phyloP scores from a whole-genome alignment of 2,329 filamentous ascomycete genomes.

The Xylariaceae sp. region DNA sequence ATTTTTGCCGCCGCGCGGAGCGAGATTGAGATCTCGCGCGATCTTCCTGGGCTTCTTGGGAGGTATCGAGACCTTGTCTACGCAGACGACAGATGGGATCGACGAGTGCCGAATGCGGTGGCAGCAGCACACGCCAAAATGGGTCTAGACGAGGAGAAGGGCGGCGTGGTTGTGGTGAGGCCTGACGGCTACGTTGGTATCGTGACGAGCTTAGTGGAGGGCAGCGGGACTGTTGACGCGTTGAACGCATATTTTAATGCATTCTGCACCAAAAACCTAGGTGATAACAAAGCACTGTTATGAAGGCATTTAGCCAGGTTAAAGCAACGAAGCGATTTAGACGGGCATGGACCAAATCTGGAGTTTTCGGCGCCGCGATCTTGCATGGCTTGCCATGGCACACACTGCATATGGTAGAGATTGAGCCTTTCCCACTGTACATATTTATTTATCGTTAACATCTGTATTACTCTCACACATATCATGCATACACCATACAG shows the following conservation, averaged over 20 bases:
- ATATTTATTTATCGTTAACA: too few relatives aligned
- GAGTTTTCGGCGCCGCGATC: too few relatives aligned
- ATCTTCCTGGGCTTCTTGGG: slow-evolving; percentile 73
- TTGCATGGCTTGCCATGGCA: too few relatives aligned
- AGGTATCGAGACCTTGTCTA: slow-evolving; percentile 85
- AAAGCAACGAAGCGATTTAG: too few relatives aligned
- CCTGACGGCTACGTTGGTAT: slow-evolving; percentile 88
- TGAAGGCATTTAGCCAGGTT: too few relatives aligned
- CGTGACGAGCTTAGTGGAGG: slow-evolving; percentile 75
- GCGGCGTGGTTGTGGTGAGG: slow-evolving; percentile 81
- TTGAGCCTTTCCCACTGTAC: too few relatives aligned
- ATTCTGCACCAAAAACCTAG: slow-evolving; percentile 69
- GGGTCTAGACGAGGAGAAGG: slow-evolving; percentile 74
- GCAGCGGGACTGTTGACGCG: slow-evolving; percentile 78
- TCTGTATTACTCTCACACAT: too few relatives aligned
- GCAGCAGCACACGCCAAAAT: slow-evolving; percentile 87
- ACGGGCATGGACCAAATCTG: too few relatives aligned
- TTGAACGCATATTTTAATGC: slow-evolving; percentile 81
- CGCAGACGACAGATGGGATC: slow-evolving; percentile 81
- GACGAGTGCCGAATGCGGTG: slow-evolving; percentile 69
- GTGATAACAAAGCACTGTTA: slow-evolving; percentile 47
- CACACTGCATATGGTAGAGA: too few relatives aligned
- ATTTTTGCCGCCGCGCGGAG: slow-evolving; percentile 72
- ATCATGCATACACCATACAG: too few relatives aligned
- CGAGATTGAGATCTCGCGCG: slow-evolving; percentile 73